Evolutionary conservation across 352 stramenopile genomes (phyloP).

Genomic region (Globisporangium canariense): DNA sequence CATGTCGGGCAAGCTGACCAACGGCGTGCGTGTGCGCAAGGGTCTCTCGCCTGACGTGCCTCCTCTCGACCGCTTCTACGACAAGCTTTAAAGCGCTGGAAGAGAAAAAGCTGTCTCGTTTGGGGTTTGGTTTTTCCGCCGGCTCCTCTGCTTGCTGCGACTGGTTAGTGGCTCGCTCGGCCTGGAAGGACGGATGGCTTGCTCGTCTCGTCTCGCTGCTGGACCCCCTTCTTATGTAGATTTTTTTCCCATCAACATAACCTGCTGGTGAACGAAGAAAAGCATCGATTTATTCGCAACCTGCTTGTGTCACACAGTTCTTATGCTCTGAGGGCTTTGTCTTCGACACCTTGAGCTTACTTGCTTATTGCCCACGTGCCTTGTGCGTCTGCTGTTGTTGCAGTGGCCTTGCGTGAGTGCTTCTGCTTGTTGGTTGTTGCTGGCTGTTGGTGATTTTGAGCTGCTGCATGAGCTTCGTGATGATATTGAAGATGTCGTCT

Average conservation of each 20-base stretch:
- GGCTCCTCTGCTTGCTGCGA: not conserved
- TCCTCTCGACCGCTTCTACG: slow-evolving; percentile 97
- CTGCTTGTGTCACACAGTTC: not conserved
- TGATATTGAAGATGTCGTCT: not conserved
- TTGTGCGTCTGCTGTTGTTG: not conserved
- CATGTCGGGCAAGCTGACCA: slow-evolving; percentile 95
- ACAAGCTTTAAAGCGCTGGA: slow-evolving; percentile 95
- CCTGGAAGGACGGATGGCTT: not conserved
- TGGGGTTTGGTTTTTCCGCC: not conserved
- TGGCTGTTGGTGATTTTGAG: not conserved
- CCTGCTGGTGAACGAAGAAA: slow-evolving; percentile 19
- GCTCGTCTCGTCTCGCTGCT: not conserved
- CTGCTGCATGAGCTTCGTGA: slow-evolving; percentile 4
- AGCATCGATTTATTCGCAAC: slow-evolving; percentile 18
- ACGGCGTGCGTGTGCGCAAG: slow-evolving; percentile 96
- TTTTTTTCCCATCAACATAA: slow-evolving; percentile 19
- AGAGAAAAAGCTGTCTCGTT: slow-evolving; percentile 13
- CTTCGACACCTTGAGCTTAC: no score
- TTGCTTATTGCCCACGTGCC: not conserved
- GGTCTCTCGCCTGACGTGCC: slow-evolving; percentile 96
- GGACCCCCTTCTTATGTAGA: slow-evolving; percentile 17
- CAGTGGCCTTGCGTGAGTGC: not conserved
- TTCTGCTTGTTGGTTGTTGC: not conserved
- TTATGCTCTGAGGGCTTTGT: slow-evolving; percentile 1
- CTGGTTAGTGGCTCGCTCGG: not conserved